Evolutionary conservation across 2,329 filamentous ascomycete genomes (phyloP), one percentile per base, ranked within the genome.

Genomic region (Dothidotthia symphoricarpi): DNA sequence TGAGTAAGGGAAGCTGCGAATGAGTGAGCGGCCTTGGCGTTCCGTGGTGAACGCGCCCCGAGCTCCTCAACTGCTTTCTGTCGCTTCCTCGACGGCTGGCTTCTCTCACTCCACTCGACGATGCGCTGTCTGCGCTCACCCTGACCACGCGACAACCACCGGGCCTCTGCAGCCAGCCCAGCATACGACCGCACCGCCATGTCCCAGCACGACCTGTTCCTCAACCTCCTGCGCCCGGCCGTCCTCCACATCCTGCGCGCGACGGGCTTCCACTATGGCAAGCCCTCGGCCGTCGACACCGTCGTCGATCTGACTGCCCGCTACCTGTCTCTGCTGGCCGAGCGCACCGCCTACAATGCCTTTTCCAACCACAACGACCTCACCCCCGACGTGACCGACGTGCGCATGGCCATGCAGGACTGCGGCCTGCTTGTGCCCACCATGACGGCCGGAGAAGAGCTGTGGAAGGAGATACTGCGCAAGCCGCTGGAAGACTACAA

Each of bases 181-280:
- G 19, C 19, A 9, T 9, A 22, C 19, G 19, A 5, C 19, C 19
- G 9, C 45, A 50, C 50, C 48, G 59, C 42, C 53, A 67, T 67
- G 63, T 67, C 63, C 47, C 49, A 59, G 25, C 52, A 63, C 60
- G 63, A 66, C 41, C 73, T 86, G 32, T 78, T 85, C 70, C 84
- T 88, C 68, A 84, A 86, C 44, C 83, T 95, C 48, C 77, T 97
- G 40, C 88, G 89, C 28, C 91, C 91, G 2, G 83, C 84, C 31
- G 81, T 96, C 44, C 81, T 97, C 41, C 89, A 96, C 69, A 91
- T 95, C 57, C 81, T 97, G 34, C 88, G 91, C 60, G 88, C 90
- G 19, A 85, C 88, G 16, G 91, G 91, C 63, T 97, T 94, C 71
- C 87, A 94, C 64, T 77, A 84, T 28, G 86, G 88, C 34, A 82